These are phyloP conservation scores for Akanthomyces uredinophilus DNA, from an alignment of 2,329 filamentous ascomycete genomes.

Conservation along the genomic window DNA sequence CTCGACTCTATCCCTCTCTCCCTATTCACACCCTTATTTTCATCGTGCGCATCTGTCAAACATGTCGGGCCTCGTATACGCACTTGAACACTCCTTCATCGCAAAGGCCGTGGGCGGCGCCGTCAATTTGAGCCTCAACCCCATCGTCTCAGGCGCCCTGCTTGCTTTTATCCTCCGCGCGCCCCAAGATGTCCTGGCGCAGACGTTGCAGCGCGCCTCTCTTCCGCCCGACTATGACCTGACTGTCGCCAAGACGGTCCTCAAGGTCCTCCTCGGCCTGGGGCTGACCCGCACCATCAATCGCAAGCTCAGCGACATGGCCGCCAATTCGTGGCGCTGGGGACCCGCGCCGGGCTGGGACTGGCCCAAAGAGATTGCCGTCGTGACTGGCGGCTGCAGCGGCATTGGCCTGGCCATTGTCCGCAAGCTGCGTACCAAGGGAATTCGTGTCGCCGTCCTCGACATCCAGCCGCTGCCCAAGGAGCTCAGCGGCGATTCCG, in stretches of 20 bases:
- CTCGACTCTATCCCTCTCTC: background rate
- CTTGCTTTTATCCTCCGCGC: constrained; percentile 2
- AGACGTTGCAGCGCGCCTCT: constrained; percentile 8
- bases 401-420: constrained; percentile 64
- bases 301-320: constrained; percentile 15
- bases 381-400: constrained; percentile 67
- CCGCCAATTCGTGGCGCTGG: constrained; percentile 17
- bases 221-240: constrained; percentile 9
- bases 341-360: constrained; percentile 17
- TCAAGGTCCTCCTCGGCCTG: constrained; percentile 15
- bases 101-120: background rate
- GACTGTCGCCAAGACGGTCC: constrained; percentile 2
- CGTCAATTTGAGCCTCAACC: constrained; percentile 1
- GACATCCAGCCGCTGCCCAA: constrained; percentile 42
- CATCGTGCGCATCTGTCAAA: background rate
- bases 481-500: constrained; percentile 16
- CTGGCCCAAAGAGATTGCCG: constrained; percentile 39
- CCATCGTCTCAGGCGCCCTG: constrained; percentile 6
- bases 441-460: constrained; percentile 61
- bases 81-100: constrained; percentile 2
- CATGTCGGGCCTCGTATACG: constrained; percentile 8
- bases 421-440: constrained; percentile 50
- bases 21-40: background rate
- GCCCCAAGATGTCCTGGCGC: background rate
- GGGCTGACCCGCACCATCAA: constrained; percentile 16